These are phyloP conservation scores for Trypethelium eluteriae DNA, from an alignment of 495 filamentous ascomycete genomes.

Conservation along the genomic window DNA sequence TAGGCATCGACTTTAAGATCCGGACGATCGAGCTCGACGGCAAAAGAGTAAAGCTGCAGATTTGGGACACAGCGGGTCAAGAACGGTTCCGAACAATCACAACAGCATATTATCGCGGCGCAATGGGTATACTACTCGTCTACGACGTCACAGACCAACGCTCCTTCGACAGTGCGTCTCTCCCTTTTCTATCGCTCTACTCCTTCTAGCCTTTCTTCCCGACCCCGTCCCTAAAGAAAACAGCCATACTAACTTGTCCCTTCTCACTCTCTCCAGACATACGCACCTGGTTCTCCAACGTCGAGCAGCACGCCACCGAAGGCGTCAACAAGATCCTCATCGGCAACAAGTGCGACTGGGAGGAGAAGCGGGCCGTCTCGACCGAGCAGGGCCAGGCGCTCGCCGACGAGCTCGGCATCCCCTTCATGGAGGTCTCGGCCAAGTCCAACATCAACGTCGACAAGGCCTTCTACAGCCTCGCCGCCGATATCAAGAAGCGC, in stretches of 20 bases:
- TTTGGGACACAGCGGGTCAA: constrained; percentile 98
- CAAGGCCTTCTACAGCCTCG: constrained; percentile 94
- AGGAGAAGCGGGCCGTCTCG: constrained; percentile 91
- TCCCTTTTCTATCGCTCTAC: neutral
- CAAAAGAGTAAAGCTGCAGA: constrained; percentile 97
- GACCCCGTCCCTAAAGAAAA: neutral
- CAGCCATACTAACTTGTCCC: no score
- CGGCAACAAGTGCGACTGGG: constrained; percentile 99
- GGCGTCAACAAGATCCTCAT: constrained; percentile 99
- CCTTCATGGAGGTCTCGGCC: constrained; percentile 95
- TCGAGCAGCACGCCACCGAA: constrained; percentile 97
- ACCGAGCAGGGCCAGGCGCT: constrained; percentile 89
- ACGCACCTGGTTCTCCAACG: constrained; percentile 97
- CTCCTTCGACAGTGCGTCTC: constrained; percentile 86
- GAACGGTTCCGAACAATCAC: constrained; percentile 98
- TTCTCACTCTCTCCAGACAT: constrained; percentile 57
- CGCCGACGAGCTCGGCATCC: constrained; percentile 92
- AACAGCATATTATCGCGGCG: constrained; percentile 95
- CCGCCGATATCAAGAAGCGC: constrained; percentile 94
- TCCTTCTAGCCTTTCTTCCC: neutral
- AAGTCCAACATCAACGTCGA: constrained; percentile 99
- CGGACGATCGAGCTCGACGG: constrained; percentile 96
- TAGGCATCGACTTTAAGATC: constrained; percentile 99
- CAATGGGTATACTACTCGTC: constrained; percentile 96
- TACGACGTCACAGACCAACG: constrained; percentile 98